Base-by-base conservation (phyloP, 768 basidiomycete species). In the Podaxis sp. region DNA sequence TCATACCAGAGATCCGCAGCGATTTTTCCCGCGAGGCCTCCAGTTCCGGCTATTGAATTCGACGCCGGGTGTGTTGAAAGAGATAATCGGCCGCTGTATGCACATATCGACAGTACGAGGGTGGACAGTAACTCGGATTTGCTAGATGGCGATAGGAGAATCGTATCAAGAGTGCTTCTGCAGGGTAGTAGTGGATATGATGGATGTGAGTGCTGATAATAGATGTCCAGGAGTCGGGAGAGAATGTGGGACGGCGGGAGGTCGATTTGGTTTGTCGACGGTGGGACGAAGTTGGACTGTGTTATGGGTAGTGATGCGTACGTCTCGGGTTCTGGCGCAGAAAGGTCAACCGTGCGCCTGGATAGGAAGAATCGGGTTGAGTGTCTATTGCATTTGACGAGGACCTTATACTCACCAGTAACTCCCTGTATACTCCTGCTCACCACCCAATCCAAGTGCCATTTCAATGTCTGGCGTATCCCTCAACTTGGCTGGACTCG, bases 1-100 rank as follows among this genome's bases (percentile, higher is more conserved):
- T 68, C 68, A 33, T 68, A 74, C 73, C 73, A 74, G 4, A 74
- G 48, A 56, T 72, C 71, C 3, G 73, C 70, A 4, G 71, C 71
- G 12, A 71, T 66, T 26, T 66, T 70, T 30, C 67, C 62, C 6
- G 66, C 62, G 10, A 56, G 61, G 28, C 66, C 65, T 12, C 67
- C 67, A 5, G 38, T 54, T n/a, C 62, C 59, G 37, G 51, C 22
- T 8, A 65, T 38, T 59, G 46, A 56, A n/a, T 28, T 41, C 7
- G 50, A 53, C 20, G 59, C 22, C 3, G 59, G 40, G 22, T 66
- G 52, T 11, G 41, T 33, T 7, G 64, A 65, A 3, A 67, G 65
- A 1, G 67, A 68, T 30, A 74, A 64, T 1, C 69, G 66, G 1
- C 69, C 71, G 22, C 68, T 70, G 56, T 74, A 74, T n/a, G 71